Evolutionary conservation across 352 stramenopile genomes (phyloP).

Genomic region (Stephanocyclus meneghinianus): DNA sequence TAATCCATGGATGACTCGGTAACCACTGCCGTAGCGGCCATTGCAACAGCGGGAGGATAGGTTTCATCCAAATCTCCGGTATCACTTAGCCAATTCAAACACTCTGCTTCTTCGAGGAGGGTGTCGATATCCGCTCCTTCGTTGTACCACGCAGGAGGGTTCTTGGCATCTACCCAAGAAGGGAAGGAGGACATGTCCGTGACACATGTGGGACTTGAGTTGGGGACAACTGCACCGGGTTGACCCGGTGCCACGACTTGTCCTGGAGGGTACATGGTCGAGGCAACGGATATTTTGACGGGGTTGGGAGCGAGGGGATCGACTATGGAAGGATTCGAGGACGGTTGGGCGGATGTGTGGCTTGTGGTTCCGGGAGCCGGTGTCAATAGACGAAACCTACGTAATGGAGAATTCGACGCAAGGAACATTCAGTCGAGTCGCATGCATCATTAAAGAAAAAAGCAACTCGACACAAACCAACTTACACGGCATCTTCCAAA

Average conservation of each 20-base stretch:
- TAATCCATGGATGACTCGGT: background rate
- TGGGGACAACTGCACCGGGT: slow-evolving; percentile 29
- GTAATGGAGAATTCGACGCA: slow-evolving; percentile 8
- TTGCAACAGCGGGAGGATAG: slow-evolving; percentile 48
- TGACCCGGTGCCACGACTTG: background rate
- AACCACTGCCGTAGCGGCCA: background rate
- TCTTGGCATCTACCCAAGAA: slow-evolving; percentile 72
- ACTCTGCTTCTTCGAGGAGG: slow-evolving; percentile 74
- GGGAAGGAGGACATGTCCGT: slow-evolving; percentile 64
- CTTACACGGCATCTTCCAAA: slow-evolving; percentile 81
- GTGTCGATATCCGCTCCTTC: slow-evolving; percentile 77
- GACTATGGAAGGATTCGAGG: slow-evolving; percentile 6
- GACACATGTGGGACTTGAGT: slow-evolving; percentile 71
- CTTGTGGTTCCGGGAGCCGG: slow-evolving; percentile 17
- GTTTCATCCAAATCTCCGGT: slow-evolving; percentile 76
- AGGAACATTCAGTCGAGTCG: slow-evolving; percentile 2
- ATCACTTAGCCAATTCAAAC: slow-evolving; percentile 77
- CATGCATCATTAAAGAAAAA: background rate
- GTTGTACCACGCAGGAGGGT: slow-evolving; percentile 77
- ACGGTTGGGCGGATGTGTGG: background rate
- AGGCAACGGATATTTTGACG: slow-evolving; percentile 48
- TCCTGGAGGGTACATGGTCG: background rate
- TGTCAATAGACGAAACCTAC: slow-evolving; percentile 75
- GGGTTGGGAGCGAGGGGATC: slow-evolving; percentile 50
- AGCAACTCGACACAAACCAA: slow-evolving; percentile 21